Conservation (phyloP, 177 flowering plant species). For the Vitis hybrid region DNA sequence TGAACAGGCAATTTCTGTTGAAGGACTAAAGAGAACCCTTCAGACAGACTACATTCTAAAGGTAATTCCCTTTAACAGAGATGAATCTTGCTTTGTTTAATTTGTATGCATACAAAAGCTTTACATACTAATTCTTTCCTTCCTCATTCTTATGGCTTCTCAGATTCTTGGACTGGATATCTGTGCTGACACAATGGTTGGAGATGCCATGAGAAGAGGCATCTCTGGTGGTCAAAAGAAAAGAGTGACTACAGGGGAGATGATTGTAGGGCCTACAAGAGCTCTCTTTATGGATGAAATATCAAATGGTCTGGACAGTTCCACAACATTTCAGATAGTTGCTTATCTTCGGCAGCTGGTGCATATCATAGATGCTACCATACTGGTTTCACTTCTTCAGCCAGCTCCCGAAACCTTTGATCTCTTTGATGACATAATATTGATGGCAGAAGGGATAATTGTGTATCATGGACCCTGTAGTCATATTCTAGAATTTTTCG, state of each 20-base stretch:
- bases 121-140: background rate
- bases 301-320: conserved; percentile 85
- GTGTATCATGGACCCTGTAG: conserved; percentile 75
- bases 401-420: conserved; percentile 89
- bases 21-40: conserved; percentile 58
- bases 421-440: conserved; percentile 78
- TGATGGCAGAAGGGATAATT: conserved; percentile 77
- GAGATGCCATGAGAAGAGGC: conserved; percentile 78
- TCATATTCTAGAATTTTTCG: conserved; percentile 51
- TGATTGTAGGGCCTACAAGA: conserved; percentile 82
- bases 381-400: conserved; percentile 76
- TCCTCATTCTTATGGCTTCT: background rate
- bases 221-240: conserved; percentile 86
- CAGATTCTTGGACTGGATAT: conserved; percentile 83
- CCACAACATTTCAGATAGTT: conserved; percentile 79
- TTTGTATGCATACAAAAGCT: background rate
- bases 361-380: conserved; percentile 69
- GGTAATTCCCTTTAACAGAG: conserved; percentile 28
- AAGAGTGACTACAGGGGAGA: conserved; percentile 79
- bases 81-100: background rate
- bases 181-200: conserved; percentile 68
- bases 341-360: conserved; percentile 70
- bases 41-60: conserved; percentile 80
- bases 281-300: conserved; percentile 86
- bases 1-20: conserved; percentile 60